Conservation (phyloP, 148 eudicot species). For the Silene conica region DNA sequence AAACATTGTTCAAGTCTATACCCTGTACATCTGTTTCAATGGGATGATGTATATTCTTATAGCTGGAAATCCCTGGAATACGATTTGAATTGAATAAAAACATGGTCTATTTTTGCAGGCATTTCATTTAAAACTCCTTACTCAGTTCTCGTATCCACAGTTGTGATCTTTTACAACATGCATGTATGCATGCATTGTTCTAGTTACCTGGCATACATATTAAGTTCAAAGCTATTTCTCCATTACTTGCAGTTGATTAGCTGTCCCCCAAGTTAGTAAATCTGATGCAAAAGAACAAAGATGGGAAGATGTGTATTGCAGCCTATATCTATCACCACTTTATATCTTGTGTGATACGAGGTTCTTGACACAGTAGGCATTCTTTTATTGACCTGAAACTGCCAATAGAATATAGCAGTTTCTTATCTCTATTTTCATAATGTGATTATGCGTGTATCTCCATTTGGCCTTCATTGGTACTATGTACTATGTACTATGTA, state of each 20-base stretch:
- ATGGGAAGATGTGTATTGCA: neutral
- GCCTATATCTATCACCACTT: neutral
- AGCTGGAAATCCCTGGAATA: too few species aligned
- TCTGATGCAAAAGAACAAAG: neutral
- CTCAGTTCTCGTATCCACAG: neutral
- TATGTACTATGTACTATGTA: neutral
- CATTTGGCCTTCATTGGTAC: neutral
- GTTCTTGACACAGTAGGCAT: neutral
- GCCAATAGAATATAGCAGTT: neutral
- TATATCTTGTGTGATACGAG: neutral
- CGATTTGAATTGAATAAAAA: too few species aligned
- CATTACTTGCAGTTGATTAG: neutral
- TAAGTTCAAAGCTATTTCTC: neutral
- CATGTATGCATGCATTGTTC: slow-evolving; percentile 1
- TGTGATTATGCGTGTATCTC: neutral
- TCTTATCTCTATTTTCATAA: neutral
- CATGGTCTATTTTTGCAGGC: neutral
- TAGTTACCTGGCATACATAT: neutral
- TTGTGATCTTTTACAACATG: neutral
- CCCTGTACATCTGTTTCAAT: neutral
- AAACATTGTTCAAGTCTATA: neutral
- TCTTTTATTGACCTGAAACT: neutral
- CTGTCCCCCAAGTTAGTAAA: neutral
- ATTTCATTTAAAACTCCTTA: neutral
- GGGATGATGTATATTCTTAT: neutral